phyloP scores from a whole-genome alignment of 1,284 basidiomycete genomes.

The Vanrija sp. region DNA sequence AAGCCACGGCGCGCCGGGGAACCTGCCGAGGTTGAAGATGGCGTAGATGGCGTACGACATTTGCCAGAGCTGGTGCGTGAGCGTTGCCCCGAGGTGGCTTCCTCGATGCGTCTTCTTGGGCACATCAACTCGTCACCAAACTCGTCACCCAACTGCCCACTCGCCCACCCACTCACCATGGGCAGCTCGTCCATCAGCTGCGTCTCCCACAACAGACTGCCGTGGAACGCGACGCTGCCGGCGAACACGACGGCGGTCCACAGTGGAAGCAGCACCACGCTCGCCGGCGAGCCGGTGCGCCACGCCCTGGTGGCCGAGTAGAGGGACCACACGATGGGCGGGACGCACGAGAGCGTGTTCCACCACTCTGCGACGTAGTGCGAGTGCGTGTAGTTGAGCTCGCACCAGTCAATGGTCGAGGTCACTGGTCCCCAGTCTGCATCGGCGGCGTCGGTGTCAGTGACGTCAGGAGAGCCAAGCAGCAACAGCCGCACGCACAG shows the following conservation, averaged over 20 bases:
- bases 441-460: no score
- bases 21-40: constrained; percentile 16
- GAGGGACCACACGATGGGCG: constrained; percentile 37
- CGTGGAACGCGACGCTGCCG: constrained; percentile 20
- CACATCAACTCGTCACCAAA: constrained; percentile 4
- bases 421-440: background rate
- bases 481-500: no score
- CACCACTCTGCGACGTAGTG: constrained; percentile 29
- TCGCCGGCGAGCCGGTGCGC: background rate
- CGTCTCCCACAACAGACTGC: constrained; percentile 16
- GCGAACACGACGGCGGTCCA: constrained; percentile 16
- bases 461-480: no score
- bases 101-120: constrained; percentile 9
- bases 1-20: constrained; percentile 5
- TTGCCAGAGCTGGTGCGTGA: constrained; percentile 1
- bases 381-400: constrained; percentile 23
- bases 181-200: constrained; percentile 23
- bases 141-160: background rate
- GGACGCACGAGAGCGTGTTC: constrained; percentile 39
- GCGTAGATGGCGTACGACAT: constrained; percentile 11
- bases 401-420: constrained; percentile 13
- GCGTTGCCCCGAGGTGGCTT: constrained; percentile 5
- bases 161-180: constrained; percentile 11
- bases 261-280: constrained; percentile 10
- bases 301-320: constrained; percentile 29